Evolutionary conservation across 2,329 filamentous ascomycete species (phyloP).

Genomic region (Trichoderma sp.): DNA sequence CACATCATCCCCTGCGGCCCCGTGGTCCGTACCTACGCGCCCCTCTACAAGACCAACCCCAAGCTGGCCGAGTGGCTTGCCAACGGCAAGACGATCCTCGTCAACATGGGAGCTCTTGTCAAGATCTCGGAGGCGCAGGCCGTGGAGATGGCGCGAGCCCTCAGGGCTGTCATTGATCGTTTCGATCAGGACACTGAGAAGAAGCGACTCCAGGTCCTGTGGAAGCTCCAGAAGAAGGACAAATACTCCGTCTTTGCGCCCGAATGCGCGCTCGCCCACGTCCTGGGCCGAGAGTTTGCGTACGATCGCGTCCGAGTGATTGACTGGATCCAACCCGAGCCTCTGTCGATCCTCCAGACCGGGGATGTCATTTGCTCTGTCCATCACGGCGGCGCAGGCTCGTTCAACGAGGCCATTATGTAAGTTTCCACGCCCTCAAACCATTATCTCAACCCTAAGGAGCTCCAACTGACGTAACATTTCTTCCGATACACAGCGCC

Average conservation of each 20-base stretch:
- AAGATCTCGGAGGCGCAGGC: slow-evolving; percentile 40
- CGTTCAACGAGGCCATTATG: slow-evolving; percentile 44
- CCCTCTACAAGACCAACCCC: slow-evolving; percentile 43
- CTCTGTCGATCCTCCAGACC: slow-evolving; percentile 42
- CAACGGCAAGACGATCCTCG: slow-evolving; percentile 47
- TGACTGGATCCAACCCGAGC: slow-evolving; percentile 47
- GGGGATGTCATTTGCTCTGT: slow-evolving; percentile 46
- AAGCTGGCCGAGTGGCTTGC: slow-evolving; percentile 49
- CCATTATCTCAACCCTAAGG: neutral
- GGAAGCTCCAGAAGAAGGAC: slow-evolving; percentile 39
- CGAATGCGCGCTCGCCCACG: slow-evolving; percentile 28
- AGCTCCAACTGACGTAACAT: neutral
- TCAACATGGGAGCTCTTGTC: slow-evolving; percentile 51
- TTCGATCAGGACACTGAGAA: slow-evolving; percentile 21
- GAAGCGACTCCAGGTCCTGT: slow-evolving; percentile 37
- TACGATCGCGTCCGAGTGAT: slow-evolving; percentile 42
- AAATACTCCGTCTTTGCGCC: slow-evolving; percentile 26
- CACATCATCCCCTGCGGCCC: slow-evolving; percentile 52
- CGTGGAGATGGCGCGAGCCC: slow-evolving; percentile 43
- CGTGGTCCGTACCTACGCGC: slow-evolving; percentile 43
- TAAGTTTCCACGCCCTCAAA: slow-evolving; percentile 32
- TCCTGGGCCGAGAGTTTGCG: slow-evolving; percentile 36
- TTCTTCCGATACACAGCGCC: slow-evolving; percentile 37
- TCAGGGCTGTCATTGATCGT: slow-evolving; percentile 42
- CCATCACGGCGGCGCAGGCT: slow-evolving; percentile 53